Evolutionary conservation across 805 yeast genomes (phyloP), one percentile per base, ranked within the genome.

Genomic region (Candida sphagnicola): DNA sequence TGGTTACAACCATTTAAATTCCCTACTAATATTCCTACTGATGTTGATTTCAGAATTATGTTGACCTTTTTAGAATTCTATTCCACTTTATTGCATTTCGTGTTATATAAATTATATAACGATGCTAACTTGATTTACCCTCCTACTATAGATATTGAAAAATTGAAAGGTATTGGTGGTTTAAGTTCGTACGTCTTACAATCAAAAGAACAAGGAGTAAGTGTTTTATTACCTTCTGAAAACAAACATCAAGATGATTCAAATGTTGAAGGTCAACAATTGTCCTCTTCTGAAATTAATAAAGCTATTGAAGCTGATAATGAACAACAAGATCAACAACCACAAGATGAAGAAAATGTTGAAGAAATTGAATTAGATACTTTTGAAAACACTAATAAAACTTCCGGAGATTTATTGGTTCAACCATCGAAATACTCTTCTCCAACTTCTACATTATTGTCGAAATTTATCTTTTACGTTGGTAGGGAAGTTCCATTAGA

Each of bases 1-100:
- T 93, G 99, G 99, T 78, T 93, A 43, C 95, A 88, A 34, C 99
- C 99, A 17, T 93, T 83, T 76, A 93, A 89, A 64, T 93, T 90
- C 71, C 96, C 99, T 14, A 95, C 91, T 62, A 85, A 85, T 62
- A 84, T 93, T 50, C 98, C 99, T 34, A 66, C 83, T 32, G 98
- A 93, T 62, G 81, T 93, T 43, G 99, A 93, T 66, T 91, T 93
- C 72, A 78, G 93, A 64, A 88, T 93, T 70, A 93, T 93, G 99
- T 73, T 88, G 56, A 91, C 98, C 1, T 93, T 93, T 66, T 75
- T 93, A 57, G 99, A 93, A 67, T 90, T 93, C 65, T 93, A 93
- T 68, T 82, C 96, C 14, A 91, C 98, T 18, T 67, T 93, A 51
- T 65, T 90, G 55, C 95, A 89, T 57, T 93, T 93, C 58, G 90